These are phyloP conservation scores for Heterobasidion occidentale DNA, from an alignment of 1,284 basidiomycete species.

Conservation along the genomic window DNA sequence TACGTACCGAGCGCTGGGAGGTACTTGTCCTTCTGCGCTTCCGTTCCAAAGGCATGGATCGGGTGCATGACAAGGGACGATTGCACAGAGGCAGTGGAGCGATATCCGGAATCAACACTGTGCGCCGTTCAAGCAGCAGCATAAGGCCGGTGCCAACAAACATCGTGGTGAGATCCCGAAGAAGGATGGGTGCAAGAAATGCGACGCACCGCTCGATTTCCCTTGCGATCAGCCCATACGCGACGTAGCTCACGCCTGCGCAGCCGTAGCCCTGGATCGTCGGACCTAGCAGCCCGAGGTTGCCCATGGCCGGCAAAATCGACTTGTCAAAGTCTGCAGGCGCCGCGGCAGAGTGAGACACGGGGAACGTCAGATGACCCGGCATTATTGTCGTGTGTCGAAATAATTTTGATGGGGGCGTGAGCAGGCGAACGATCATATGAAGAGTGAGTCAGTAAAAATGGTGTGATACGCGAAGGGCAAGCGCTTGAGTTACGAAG, in stretches of 20 bases:
- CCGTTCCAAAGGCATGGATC: constrained; percentile 87
- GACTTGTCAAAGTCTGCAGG: constrained; percentile 67
- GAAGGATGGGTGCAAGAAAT: not conserved
- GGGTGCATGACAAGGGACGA: constrained; percentile 98
- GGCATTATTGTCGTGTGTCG: not conserved
- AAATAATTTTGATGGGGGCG: not conserved
- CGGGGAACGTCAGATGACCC: not conserved
- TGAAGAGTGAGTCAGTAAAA: not conserved
- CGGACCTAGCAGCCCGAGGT: constrained; percentile 83
- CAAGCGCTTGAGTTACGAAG: not conserved
- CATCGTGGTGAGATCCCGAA: not conserved
- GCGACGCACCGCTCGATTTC: constrained; percentile 80
- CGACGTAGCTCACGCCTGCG: constrained; percentile 87
- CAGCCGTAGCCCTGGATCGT: constrained; percentile 94
- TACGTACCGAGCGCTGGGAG: constrained; percentile 71
- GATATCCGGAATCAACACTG: constrained; percentile 93
- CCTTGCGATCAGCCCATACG: constrained; percentile 90
- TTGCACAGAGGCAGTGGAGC: constrained; percentile 94
- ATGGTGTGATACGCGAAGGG: not conserved
- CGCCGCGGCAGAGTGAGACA: not conserved
- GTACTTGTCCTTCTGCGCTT: constrained; percentile 88
- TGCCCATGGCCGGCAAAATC: constrained; percentile 89
- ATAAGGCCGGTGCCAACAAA: not conserved
- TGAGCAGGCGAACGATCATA: too few species aligned
- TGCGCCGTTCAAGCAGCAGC: not conserved